Evolutionary conservation across 345 rosid genomes (phyloP).

Genomic region (Syzygium aqueum): DNA sequence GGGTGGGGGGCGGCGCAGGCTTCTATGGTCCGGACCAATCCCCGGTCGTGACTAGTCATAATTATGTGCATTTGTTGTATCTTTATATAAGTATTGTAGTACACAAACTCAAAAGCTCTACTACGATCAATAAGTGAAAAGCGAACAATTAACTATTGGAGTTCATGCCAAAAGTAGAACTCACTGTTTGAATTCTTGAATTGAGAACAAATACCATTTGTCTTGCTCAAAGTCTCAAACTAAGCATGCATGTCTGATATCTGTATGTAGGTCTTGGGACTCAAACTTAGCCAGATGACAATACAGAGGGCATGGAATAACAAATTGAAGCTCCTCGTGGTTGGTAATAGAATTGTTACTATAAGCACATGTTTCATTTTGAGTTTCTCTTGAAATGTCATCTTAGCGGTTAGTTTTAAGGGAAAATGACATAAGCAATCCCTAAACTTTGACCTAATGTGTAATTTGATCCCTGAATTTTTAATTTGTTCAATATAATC

Average conservation of each 20-base stretch:
- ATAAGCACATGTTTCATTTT: neutral
- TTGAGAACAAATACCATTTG: neutral
- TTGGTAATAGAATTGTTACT: neutral
- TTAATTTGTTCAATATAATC: no score
- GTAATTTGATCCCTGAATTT: no score
- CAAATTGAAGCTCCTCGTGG: slow-evolving; percentile 95
- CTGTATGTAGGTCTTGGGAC: slow-evolving; percentile 22
- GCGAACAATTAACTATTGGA: slow-evolving; percentile 91
- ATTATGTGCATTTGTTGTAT: neutral
- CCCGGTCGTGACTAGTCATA: neutral
- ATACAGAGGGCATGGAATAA: slow-evolving; percentile 95
- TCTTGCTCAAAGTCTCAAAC: neutral
- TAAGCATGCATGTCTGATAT: neutral
- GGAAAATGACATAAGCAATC: no score
- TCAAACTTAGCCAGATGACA: slow-evolving; percentile 87
- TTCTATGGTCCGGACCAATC: neutral
- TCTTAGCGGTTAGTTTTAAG: neutral
- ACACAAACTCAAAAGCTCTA: neutral
- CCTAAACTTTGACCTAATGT: no score
- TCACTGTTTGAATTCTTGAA: neutral
- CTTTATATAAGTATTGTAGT: neutral
- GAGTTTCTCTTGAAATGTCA: neutral
- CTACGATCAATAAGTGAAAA: slow-evolving; percentile 26
- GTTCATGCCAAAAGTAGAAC: slow-evolving; percentile 70
- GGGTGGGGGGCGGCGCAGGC: no score